Evolutionary conservation across 208 protist species (phyloP), one percentile per base, ranked within the genome.

Genomic region (Jaenimonas drosophilae): DNA sequence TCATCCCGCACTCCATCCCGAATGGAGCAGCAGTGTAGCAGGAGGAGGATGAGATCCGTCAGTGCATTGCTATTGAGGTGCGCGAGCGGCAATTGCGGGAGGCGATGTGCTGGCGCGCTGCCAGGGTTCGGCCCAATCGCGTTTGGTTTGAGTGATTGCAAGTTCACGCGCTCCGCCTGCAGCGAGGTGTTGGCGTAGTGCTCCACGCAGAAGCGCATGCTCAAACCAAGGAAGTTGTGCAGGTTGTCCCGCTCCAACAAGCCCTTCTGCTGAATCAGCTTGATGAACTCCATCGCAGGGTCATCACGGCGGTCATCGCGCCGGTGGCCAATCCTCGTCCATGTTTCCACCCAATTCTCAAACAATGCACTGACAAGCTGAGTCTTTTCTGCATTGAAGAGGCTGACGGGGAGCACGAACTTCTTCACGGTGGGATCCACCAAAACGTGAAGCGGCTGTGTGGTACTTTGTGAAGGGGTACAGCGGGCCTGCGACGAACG

Each of bases 11-110:
- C 59, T 19, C 52, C 36, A 34, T 90, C 76, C 19, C 78, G 76
- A 26, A 80, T 46, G 4, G 75, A 81, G 54, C 77, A 91, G 64
- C 82, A 91, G 28, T 65, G 70, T 51, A 79, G 55, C 34, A 98
- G 70, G 36, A 97, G 49, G 19, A 92, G 64, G 12, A 98, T 76
- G 32, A 99, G 69, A 49, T 96, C 95, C n/a, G 78, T 79, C 49
- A 97, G 90, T 17, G 82, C 88, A 50, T 99, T 96, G 37, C 77
- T 73, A 58, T 81, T 76, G 32, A 54, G 48, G 46, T 91, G 86
- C 14, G 70, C 56, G 42, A 56, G 66, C 14, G 48, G 29, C 19
- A 65, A 64, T 51, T 85, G 79, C 28, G 81, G 76, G 28, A 64
- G 66, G 50, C 70, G 78, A 58, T 86, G 71, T 21, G 70, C 59